These are phyloP conservation scores for Niebla homalea DNA, from an alignment of 495 filamentous ascomycete species.

Conservation along the genomic window DNA sequence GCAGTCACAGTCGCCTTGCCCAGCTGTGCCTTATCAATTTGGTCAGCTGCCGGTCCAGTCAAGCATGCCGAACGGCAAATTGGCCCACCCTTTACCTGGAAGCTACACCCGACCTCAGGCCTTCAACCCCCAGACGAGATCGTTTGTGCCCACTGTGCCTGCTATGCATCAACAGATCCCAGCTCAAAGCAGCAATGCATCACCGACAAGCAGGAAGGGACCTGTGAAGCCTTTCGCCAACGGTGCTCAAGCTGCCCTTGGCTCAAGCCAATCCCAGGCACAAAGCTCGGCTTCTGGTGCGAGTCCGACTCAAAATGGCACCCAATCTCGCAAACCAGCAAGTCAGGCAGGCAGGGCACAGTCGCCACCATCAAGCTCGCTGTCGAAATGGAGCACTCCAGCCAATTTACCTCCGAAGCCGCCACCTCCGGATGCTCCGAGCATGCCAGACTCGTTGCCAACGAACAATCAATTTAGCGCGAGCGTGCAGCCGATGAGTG, in stretches of 20 bases:
- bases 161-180: not conserved
- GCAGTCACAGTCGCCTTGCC: constrained; percentile 8
- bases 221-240: constrained; percentile 22
- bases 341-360: constrained; percentile 7
- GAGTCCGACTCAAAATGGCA: not conserved
- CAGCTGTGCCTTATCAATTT: constrained; percentile 49
- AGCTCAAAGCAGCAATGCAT: constrained; percentile 19
- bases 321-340: constrained; percentile 16
- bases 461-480: constrained; percentile 14
- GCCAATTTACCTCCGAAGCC: constrained; percentile 42
- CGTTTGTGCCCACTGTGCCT: constrained; percentile 52
- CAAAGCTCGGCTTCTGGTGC: constrained; percentile 18
- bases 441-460: constrained; percentile 16
- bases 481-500: constrained; percentile 11
- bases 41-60: constrained; percentile 61
- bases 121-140: constrained; percentile 86
- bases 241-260: constrained; percentile 27
- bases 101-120: constrained; percentile 70
- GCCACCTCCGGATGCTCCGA: constrained; percentile 38
- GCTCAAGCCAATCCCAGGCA: constrained; percentile 16
- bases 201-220: constrained; percentile 21
- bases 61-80: constrained; percentile 51
- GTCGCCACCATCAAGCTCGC: constrained; percentile 10
- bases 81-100: constrained; percentile 59
- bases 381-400: constrained; percentile 41